Conservation (phyloP, 1,284 basidiomycete genomes). For the Termitomyces sp. region DNA sequence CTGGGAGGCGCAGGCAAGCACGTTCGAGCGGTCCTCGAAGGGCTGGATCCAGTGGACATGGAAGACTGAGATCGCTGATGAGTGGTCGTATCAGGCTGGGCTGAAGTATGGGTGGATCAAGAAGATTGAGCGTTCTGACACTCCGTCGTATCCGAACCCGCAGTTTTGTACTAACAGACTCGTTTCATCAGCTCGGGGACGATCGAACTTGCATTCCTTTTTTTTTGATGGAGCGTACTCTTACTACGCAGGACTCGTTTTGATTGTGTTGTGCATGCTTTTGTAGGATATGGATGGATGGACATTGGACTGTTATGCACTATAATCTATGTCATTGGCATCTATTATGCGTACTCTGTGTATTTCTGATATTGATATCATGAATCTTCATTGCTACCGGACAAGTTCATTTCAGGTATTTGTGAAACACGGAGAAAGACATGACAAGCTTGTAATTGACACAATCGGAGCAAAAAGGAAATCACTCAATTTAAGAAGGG, state of each 20-base stretch:
- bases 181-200: not conserved
- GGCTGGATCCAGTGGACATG: constrained; percentile 76
- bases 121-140: not conserved
- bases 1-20: constrained; percentile 79
- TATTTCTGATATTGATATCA: too few relatives aligned
- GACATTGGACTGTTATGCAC: not conserved
- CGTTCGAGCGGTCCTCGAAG: constrained; percentile 53
- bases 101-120: constrained; percentile 78
- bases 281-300: not conserved
- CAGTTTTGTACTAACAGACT: not conserved
- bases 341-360: too few relatives aligned
- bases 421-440: too few relatives aligned
- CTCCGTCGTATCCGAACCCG: too few relatives aligned
- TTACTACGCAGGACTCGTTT: not conserved
- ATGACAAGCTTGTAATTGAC: too few relatives aligned
- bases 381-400: too few relatives aligned
- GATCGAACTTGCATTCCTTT: not conserved
- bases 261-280: not conserved
- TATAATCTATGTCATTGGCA: too few relatives aligned
- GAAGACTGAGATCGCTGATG: constrained; percentile 69
- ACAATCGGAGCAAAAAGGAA: too few relatives aligned
- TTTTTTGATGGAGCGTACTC: not conserved
- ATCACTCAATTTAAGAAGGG: too few relatives aligned
- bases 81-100: constrained; percentile 76
- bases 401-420: too few relatives aligned